Conservation (phyloP, 345 rosid species). For the Murraya paniculata region DNA sequence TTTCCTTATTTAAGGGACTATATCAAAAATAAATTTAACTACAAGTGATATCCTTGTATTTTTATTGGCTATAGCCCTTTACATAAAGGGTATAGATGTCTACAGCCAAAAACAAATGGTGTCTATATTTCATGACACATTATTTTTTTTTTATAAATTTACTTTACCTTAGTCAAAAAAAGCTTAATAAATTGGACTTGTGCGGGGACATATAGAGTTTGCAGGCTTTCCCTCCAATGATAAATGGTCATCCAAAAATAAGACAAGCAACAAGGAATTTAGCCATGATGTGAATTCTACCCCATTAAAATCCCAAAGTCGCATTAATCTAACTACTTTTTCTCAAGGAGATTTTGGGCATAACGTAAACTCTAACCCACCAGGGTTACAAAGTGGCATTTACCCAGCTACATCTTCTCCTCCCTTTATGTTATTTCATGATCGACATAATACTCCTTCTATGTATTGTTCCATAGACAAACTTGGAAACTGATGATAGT, state of each 20-base stretch:
- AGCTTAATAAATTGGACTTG: not conserved
- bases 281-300: no score
- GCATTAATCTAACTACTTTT: no score
- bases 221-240: not conserved
- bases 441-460: no score
- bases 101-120: not conserved
- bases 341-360: no score
- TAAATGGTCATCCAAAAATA: not conserved
- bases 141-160: not conserved
- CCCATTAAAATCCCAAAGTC: not conserved
- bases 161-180: not conserved
- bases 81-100: not conserved
- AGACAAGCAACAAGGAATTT: not conserved
- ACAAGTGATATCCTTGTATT: not conserved
- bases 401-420: no score
- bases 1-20: not conserved
- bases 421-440: no score
- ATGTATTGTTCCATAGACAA: no score
- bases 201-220: not conserved
- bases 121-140: not conserved
- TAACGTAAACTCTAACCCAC: no score
- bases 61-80: not conserved
- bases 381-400: no score
- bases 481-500: no score
- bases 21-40: not conserved